Evolutionary conservation across 345 rosid species (phyloP).

Genomic region (Citrus mangshanensis): DNA sequence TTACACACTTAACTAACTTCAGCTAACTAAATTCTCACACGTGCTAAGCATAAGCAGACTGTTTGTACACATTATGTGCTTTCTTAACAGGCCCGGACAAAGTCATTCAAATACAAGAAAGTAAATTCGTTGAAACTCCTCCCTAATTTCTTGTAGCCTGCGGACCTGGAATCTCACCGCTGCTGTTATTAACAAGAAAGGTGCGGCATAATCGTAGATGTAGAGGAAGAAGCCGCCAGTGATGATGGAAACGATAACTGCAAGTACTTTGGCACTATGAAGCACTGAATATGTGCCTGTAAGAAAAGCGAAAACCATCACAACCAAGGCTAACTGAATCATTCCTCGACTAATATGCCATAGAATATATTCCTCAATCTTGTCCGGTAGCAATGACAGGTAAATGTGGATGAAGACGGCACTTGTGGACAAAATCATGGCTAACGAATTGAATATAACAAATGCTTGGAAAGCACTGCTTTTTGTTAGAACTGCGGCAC

Average conservation of each 20-base stretch:
- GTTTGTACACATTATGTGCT: no score
- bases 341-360: fast-evolving
- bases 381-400: background rate
- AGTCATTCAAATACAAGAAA: no score
- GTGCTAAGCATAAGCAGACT: no score
- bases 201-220: no score
- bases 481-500: conserved; percentile 7
- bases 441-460: background rate
- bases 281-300: conserved; percentile 15
- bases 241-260: background rate
- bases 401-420: background rate
- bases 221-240: background rate
- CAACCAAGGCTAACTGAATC: background rate
- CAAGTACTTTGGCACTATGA: background rate
- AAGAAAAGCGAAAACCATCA: conserved; percentile 12
- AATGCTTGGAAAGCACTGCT: conserved; percentile 8
- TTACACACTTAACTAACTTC: no score
- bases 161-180: no score
- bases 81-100: no score
- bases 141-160: no score
- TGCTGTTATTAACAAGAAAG: fast-evolving
- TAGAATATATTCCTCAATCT: fast-evolving
- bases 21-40: no score
- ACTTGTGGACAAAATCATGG: conserved; percentile 13
- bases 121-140: no score